Base-by-base conservation (phyloP, 805 yeast genomes). In the Yamadazyma endophytica region DNA sequence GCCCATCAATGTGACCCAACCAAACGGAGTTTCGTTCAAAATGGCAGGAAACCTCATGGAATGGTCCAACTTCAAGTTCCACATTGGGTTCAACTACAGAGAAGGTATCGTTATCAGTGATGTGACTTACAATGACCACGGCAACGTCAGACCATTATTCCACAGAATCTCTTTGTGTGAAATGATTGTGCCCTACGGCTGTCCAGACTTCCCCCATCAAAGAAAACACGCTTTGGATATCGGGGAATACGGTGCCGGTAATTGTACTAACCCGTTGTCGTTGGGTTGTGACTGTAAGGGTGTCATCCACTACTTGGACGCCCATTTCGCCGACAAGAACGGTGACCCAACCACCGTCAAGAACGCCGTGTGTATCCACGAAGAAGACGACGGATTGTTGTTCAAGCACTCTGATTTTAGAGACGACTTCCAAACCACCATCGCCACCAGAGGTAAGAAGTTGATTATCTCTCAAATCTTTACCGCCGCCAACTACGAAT, bases 181-280 rank as follows among this genome's bases (percentile, higher is more conserved):
- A 64, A 82, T 83, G 90, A 79, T 83, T 61, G 92, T 83, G 37
- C 92, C 92, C 15, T 83, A 83, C 50, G 92, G 92, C 33, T 68
- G 69, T 40, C 92, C 92, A 36, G 81, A 75, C 43, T 77, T 70
- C 62, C 89, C 88, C 34, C 90, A 82, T 55, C 88, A 82, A 52
- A 72, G 92, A 63, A 83, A 83, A 60, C 92, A 83, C 49, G 92
- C 92, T 26, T 75, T 83, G 59, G 92, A 83, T 61, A 77, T 83
- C 44, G 92, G 92, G 56, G 92, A 83, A 58, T 82, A 82, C 54
- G 92, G 92, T 63, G 90, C 88, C 40, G 92, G 92, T 51, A 76
- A 77, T 65, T 77, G 83, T 79, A 79, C 92, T 32, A 83, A 83
- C 61, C 84, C 89, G 20, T 68, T 83, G 43, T 63, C 82, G 13